A percentile compares a stretch with the other conserved stretches of the same genome.
These are phyloP conservation scores for Ceraceosorus guamensis DNA, from an alignment of 1,284 basidiomycete species.

Conservation along the genomic window DNA sequence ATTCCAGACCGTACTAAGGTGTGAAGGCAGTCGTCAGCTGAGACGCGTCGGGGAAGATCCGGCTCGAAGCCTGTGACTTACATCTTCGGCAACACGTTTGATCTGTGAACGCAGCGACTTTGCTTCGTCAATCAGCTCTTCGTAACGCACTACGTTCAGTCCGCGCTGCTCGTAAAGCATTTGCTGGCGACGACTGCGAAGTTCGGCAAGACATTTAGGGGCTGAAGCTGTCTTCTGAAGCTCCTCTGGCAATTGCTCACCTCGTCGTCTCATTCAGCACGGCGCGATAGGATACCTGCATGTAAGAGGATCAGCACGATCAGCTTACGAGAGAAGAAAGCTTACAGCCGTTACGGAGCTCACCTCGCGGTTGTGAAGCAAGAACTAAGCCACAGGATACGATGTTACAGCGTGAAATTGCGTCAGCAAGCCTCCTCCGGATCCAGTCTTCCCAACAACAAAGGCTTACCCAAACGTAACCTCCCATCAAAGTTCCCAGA, in stretches of 20 bases:
- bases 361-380: conserved; percentile 32
- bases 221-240: too few relatives aligned
- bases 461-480: conserved; percentile 20
- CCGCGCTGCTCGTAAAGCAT: conserved; percentile 34
- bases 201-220: too few relatives aligned
- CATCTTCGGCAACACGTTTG: conserved; percentile 34
- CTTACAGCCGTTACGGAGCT: not conserved
- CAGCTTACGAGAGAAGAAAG: too few relatives aligned
- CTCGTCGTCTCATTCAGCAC: conserved; percentile 40
- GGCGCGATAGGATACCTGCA: conserved; percentile 27
- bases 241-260: not conserved
- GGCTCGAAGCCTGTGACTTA: not conserved
- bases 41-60: too few relatives aligned
- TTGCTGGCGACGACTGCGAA: conserved; percentile 17
- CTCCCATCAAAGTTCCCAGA: conserved; percentile 32
- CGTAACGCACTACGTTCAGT: conserved; percentile 32
- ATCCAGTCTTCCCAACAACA: not conserved
- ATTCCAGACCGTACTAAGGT: conserved; percentile 29
- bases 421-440: too few relatives aligned
- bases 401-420: too few relatives aligned
- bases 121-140: conserved; percentile 27
- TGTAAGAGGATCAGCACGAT: too few relatives aligned
- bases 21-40: not conserved
- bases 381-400: conserved; percentile 12
- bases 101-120: conserved; percentile 32